A percentile compares a stretch with the other conserved stretches of the same genome.
Evolutionary conservation across 192 early-diverging fungal genomes (phyloP).

Genomic region (Rhizophagus clarus): DNA sequence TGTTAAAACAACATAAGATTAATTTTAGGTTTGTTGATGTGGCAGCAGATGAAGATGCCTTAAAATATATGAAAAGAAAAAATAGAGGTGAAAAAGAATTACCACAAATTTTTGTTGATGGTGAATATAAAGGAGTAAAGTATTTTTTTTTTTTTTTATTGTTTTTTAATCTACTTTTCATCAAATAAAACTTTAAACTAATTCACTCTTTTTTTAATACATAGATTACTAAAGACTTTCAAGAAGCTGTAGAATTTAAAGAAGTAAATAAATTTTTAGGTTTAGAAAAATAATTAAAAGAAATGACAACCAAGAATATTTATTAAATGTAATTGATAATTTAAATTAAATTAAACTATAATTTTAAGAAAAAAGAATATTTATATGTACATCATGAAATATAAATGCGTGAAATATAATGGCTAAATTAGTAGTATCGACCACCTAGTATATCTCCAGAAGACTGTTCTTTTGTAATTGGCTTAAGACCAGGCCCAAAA

Average conservation of each 20-base stretch:
- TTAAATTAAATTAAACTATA: neutral
- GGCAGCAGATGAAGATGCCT: conserved; percentile 22
- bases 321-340: neutral
- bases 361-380: neutral
- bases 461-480: neutral
- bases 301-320: neutral
- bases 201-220: neutral
- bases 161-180: neutral
- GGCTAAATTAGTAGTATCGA: neutral
- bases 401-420: no score
- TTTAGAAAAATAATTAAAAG: neutral
- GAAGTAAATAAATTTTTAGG: conserved; percentile 27
- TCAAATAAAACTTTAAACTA: no score
- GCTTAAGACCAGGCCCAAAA: conserved; percentile 14
- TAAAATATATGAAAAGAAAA: conserved; percentile 32
- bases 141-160: no score
- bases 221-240: conserved; percentile 10
- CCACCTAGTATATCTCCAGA: neutral
- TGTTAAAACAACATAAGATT: conserved; percentile 18
- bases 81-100: conserved; percentile 18
- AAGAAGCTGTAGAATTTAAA: conserved; percentile 23
- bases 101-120: conserved; percentile 30
- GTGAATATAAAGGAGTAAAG: conserved; percentile 29
- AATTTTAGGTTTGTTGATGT: conserved; percentile 24
- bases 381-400: neutral